Conservation (phyloP, 805 yeast genomes). For the Danielia oregonensis region DNA sequence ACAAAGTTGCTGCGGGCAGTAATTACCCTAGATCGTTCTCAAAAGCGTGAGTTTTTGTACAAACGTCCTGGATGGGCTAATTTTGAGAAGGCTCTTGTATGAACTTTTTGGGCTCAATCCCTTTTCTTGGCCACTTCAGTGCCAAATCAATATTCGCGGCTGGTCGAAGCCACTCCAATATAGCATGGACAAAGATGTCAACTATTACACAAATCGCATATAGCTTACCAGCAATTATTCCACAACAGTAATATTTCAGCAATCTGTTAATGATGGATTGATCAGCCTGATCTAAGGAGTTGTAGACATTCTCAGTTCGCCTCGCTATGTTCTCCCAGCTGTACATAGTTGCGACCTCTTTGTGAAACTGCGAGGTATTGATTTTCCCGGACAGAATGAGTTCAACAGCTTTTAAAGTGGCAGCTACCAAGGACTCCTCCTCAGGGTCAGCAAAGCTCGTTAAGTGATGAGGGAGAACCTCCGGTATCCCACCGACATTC, state of each 20-base stretch:
- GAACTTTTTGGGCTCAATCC: too few species aligned
- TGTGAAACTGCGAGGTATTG: slow-evolving; percentile 75
- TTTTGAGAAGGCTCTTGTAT: too few species aligned
- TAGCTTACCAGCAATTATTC: slow-evolving; percentile 82
- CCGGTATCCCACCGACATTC: slow-evolving; percentile 96
- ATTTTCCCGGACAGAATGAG: slow-evolving; percentile 53
- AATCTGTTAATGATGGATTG: slow-evolving; percentile 58
- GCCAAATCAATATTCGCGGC: slow-evolving; percentile 65
- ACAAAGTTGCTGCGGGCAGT: slow-evolving; percentile 5
- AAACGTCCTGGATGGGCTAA: neutral
- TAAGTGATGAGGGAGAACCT: slow-evolving; percentile 90
- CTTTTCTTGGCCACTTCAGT: slow-evolving; percentile 67
- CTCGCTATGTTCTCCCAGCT: slow-evolving; percentile 88
- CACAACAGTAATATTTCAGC: slow-evolving; percentile 62
- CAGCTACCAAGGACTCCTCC: slow-evolving; percentile 72
- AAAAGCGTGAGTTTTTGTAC: neutral
- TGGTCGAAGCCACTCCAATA: slow-evolving; percentile 74
- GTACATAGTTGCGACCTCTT: slow-evolving; percentile 75
- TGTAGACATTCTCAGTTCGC: slow-evolving; percentile 81
- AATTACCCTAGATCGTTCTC: neutral
- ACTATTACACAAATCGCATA: slow-evolving; percentile 78
- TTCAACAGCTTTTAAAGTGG: slow-evolving; percentile 67
- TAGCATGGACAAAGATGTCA: slow-evolving; percentile 60
- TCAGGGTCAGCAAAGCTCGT: slow-evolving; percentile 87
- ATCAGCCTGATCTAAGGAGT: slow-evolving; percentile 42